Base-by-base conservation (phyloP, 2,329 filamentous ascomycete species). In the Aspergillus pseudonomiae region DNA sequence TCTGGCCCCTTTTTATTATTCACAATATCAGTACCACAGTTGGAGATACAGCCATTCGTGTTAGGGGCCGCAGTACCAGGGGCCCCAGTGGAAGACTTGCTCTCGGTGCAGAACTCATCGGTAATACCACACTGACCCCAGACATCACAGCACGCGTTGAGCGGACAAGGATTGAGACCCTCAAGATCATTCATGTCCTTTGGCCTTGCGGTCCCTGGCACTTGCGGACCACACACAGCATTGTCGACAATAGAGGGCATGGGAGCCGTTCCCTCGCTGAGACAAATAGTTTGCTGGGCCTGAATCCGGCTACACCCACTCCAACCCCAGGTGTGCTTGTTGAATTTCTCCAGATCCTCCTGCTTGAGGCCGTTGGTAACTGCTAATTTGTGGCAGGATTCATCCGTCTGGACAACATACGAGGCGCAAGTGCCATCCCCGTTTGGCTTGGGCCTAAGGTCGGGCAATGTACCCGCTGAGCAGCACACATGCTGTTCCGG, bases 71-170 rank as follows among this genome's bases (percentile, higher is more conserved):
- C 69, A 1, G 78, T 80, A 9, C 80, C 80, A 1, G 78, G 80
- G 0, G 71, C 69, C 1, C 77, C 78, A 0, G 72, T 77, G 28
- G 57, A 58, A 3, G 66, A 65, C 30, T 54, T 43, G 41, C 36
- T 55, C 16, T 70, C 61, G 9, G 67, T 73, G 68, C 82, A 85
- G 65, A 83, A 83, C 21, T 81, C 80, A 1, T 68, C 65, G 0
- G 79, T 81, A 0, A 75, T 75, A 12, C 82, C 83, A 50, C 83
- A 85, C 50, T 65, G 61, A 1, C 82, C 83, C 73, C 79, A 82
- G 39, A 75, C 70, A 60, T 79, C 73, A 65, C 80, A 82, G 67
- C 80, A 82, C 2, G 75, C 78, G 55, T 80, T 80, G 1, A 80
- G 69, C 1, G 76, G 77, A 63, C 83, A 86, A 0, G 76, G 79